These are phyloP conservation scores for Rhodomyrtus tomentosa DNA, from an alignment of 345 rosid genomes.

Conservation along the genomic window DNA sequence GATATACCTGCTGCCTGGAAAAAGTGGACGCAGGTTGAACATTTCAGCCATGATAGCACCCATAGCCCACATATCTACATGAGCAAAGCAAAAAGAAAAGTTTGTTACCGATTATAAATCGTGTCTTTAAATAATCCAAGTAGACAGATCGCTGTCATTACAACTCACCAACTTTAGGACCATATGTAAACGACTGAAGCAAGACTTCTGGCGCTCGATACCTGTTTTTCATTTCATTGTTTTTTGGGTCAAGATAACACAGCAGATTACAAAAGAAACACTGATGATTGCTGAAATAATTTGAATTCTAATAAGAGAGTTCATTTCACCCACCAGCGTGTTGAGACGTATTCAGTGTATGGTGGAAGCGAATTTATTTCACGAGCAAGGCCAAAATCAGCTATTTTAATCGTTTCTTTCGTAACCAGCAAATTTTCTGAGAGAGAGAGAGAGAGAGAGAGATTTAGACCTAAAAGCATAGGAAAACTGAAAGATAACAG, in stretches of 20 bases:
- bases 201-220: constrained; percentile 98
- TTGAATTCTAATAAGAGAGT: background rate
- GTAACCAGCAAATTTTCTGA: constrained; percentile 80
- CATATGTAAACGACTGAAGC: constrained; percentile 66
- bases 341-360: constrained; percentile 81
- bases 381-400: constrained; percentile 97
- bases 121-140: background rate
- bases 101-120: background rate
- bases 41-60: constrained; percentile 96
- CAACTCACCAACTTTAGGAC: constrained; percentile 83
- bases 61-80: constrained; percentile 96
- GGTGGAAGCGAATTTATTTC: constrained; percentile 83
- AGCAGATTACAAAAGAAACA: background rate
- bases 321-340: constrained; percentile 66
- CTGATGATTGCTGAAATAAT: background rate
- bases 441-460: background rate
- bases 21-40: constrained; percentile 70
- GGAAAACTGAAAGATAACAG: background rate
- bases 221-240: constrained; percentile 22
- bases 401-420: constrained; percentile 69
- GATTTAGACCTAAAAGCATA: background rate
- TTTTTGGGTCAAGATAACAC: background rate
- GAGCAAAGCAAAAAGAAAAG: background rate
- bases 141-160: background rate
- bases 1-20: constrained; percentile 73